Evolutionary conservation across 108 stramenopile genomes (phyloP), one percentile per base, ranked within the genome.

Genomic region (Conticribra weissflogii): DNA sequence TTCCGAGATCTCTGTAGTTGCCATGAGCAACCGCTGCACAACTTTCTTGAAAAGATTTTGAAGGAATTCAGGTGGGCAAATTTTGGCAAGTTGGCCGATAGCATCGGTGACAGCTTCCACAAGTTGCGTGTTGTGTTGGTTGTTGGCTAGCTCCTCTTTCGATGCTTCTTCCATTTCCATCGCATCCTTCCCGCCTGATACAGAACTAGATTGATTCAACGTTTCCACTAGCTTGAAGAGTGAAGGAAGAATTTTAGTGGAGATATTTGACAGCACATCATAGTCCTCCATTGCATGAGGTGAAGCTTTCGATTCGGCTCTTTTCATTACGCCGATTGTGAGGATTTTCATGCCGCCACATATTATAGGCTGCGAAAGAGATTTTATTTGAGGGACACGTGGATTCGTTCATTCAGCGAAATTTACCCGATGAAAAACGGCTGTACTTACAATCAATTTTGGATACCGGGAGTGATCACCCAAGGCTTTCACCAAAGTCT

Each of bases 41-140:
- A 94, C 75, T 54, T 87, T 94, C 63, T 90, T 83, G 66, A 94
- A 94, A 9, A 94, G 85, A 17, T 62, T 70, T 59, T 83, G 85
- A 7, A 91, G 59, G 25, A 88, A 85, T 8, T 61, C 62, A 24
- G 49, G 54, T n/a, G 93, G 86, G 25, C 86, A 84, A 16, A 89
- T 33, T 46, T 74, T 68, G 18, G 87, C 82, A 3, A 89, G 66
- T 22, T 85, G 66, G 0, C 88, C 77, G 51, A 94, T 94, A 29
- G 88, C 78, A 48, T 81, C 83, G 1, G 85, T 86, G 4, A 93
- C 66, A 24, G 76, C 61, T n/a, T 80, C 68, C 4, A 83, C 84
- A 16, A 69, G 64, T 45, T 72, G 71, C 19, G 63, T 63, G 17
- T 83, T 76, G 27, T 79, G 72, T 30, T 54, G 47, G 55, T 36